These are phyloP conservation scores for Hydrangea macrophylla DNA, from an alignment of 148 eudicot genomes.

Conservation along the genomic window DNA sequence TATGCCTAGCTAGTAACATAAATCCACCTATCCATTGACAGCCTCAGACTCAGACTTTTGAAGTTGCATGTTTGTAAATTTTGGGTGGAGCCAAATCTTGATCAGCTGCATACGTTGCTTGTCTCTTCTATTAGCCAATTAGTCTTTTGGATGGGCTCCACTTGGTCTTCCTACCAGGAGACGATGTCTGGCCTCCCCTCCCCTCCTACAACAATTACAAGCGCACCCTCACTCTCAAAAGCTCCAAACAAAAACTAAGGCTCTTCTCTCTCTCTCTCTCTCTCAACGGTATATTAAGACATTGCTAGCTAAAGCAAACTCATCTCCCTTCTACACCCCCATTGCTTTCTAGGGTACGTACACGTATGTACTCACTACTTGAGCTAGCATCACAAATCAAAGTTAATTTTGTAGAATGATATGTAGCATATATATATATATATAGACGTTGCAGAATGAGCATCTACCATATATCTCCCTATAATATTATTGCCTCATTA, in stretches of 20 bases:
- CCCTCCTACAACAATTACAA: neutral
- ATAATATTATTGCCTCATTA: conserved; percentile 6
- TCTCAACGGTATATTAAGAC: too few relatives aligned
- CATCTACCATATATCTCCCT: conserved; percentile 1
- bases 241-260: conserved; percentile 1
- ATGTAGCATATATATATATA: too few relatives aligned
- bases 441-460: conserved; percentile 21
- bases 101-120: neutral
- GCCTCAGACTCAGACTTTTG: too few relatives aligned
- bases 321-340: neutral
- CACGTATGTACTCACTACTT: neutral
- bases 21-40: too few relatives aligned
- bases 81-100: neutral
- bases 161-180: conserved; percentile 13
- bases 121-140: neutral
- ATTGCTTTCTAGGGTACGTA: conserved; percentile 1
- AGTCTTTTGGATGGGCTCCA: conserved; percentile 4
- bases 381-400: conserved; percentile 7
- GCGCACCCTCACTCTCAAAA: conserved; percentile 2
- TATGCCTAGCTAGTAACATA: too few relatives aligned
- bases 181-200: conserved; percentile 4
- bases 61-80: neutral
- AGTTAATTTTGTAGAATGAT: neutral
- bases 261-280: conserved; percentile 8
- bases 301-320: neutral